Base-by-base conservation (phyloP, 108 stramenopile species). In the Stephanodiscus minutulus region DNA sequence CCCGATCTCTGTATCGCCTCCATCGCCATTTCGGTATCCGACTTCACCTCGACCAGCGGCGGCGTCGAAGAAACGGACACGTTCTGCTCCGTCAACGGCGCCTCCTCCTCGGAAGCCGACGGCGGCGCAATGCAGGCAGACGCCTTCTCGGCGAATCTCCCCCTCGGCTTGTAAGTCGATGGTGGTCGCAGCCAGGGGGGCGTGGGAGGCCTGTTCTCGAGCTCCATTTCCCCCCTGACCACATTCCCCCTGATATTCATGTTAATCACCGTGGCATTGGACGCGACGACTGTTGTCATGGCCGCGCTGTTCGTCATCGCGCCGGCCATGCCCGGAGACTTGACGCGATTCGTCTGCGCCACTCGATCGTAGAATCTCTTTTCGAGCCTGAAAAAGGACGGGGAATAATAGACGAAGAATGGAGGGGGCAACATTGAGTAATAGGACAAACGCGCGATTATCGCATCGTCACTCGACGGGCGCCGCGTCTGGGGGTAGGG, bases 281-380 rank as follows among this genome's bases (percentile, higher is more conserved):
- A 24, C 28, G 71, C 58, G 33, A 65, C 50, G 5, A 48, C 5
- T 7, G 43, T 46, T 12, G 31, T 58, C 54, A 64, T 28, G 46
- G 29, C 48, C 46, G 63, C 72, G 65, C n/a, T 72, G 65, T 22
- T 29, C 72, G 56, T 74, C 61, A 66, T 49, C 18, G 56, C 54
- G 59, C 64, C 27, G 13, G 70, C 31, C 10, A 74, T 64, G 28
- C 77, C 82, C 13, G 77, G 82, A 15, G 91, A 68, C 55, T 74
- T 98, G 75, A 94, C 88, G 39, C 96, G 88, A 67, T 97, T 97
- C 5, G 96, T 96, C 66, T 96, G 93, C 2, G 98, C 96, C 13
- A 98, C 98, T 0, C 97, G 88, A 52, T 97, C 96, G 22, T 97
- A 77, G 59, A 98, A 98, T 15, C 94, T 81, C 9, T 96, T 81